Percentiles rank a stretch among this genome's conserved stretches.
These are phyloP conservation scores for Aspergillus thermomutatus DNA, from an alignment of 2,329 filamentous ascomycete species.

Conservation along the genomic window DNA sequence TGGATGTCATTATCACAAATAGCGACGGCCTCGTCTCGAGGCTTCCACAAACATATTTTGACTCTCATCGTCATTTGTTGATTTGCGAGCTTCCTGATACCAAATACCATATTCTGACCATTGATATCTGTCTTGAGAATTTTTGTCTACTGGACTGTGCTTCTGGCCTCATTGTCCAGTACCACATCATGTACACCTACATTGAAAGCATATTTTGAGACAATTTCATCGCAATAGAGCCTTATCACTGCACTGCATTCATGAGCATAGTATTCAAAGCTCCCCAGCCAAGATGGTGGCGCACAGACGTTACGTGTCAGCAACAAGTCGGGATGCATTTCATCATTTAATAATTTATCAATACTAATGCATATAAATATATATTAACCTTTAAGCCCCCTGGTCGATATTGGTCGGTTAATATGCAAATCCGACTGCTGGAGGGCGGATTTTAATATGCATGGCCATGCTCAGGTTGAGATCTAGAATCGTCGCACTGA, in stretches of 20 bases:
- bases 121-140: conserved; percentile 12
- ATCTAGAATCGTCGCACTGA: conserved; percentile 20
- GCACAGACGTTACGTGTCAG: not conserved
- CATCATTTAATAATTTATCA: not conserved
- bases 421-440: not conserved
- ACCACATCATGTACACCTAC: conserved; percentile 11
- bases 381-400: not conserved
- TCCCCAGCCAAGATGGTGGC: not conserved
- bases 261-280: not conserved
- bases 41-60: conserved; percentile 13
- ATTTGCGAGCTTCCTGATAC: conserved; percentile 20
- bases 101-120: conserved; percentile 13
- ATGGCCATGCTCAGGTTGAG: conserved; percentile 6
- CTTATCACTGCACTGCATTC: not conserved
- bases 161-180: not conserved
- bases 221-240: not conserved
- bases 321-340: not conserved
- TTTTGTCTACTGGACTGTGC: conserved; percentile 1
- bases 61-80: conserved; percentile 12
- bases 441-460: conserved; percentile 1
- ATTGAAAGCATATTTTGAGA: not conserved
- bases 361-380: not conserved
- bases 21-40: conserved; percentile 10
- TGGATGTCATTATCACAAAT: conserved; percentile 16
- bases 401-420: not conserved